A percentile compares a stretch with the other conserved stretches of the same genome.
These are phyloP conservation scores for Parathielavia hyrcaniae DNA, from an alignment of 495 filamentous ascomycete species.

Conservation along the genomic window DNA sequence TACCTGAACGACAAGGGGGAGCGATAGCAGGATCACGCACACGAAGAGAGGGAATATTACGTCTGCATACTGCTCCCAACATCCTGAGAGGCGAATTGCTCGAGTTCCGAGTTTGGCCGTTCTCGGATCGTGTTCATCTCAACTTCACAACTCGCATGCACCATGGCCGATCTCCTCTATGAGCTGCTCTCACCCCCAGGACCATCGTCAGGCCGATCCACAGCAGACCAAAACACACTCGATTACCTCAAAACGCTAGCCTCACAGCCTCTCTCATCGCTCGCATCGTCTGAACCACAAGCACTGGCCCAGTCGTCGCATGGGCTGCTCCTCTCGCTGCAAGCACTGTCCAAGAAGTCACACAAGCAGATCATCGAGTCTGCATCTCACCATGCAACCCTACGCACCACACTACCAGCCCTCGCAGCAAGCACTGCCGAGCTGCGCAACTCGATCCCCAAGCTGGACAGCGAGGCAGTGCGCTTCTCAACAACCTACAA, in stretches of 20 bases:
- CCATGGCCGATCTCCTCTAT: slow-evolving; percentile 35
- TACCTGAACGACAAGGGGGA: too few species aligned
- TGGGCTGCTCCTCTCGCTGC: slow-evolving; percentile 76
- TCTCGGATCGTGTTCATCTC: too few species aligned
- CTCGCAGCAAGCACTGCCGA: slow-evolving; percentile 57
- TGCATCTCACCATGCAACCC: slow-evolving; percentile 64
- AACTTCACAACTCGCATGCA: too few species aligned
- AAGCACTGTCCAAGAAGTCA: slow-evolving; percentile 86
- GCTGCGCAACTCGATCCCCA: slow-evolving; percentile 66
- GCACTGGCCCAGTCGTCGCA: slow-evolving; percentile 75
- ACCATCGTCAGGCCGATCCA: slow-evolving; percentile 10
- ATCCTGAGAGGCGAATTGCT: too few species aligned
- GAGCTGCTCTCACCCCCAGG: slow-evolving; percentile 27
- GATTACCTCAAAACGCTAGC: slow-evolving; percentile 73
- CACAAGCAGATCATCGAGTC: slow-evolving; percentile 80
- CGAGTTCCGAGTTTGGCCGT: too few species aligned
- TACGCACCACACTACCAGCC: slow-evolving; percentile 60
- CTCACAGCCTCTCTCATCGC: slow-evolving; percentile 68
- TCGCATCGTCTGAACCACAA: slow-evolving; percentile 69
- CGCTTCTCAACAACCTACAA: slow-evolving; percentile 79
- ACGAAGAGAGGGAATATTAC: too few species aligned
- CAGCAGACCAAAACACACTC: slow-evolving; percentile 65
- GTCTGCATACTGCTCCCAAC: too few species aligned
- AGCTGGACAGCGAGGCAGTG: slow-evolving; percentile 70
- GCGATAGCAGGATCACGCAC: too few species aligned